Evolutionary conservation across 1,284 basidiomycete genomes (phyloP), one percentile per base, ranked within the genome.

Genomic region (Austroboletus olivaceoglutinosus): DNA sequence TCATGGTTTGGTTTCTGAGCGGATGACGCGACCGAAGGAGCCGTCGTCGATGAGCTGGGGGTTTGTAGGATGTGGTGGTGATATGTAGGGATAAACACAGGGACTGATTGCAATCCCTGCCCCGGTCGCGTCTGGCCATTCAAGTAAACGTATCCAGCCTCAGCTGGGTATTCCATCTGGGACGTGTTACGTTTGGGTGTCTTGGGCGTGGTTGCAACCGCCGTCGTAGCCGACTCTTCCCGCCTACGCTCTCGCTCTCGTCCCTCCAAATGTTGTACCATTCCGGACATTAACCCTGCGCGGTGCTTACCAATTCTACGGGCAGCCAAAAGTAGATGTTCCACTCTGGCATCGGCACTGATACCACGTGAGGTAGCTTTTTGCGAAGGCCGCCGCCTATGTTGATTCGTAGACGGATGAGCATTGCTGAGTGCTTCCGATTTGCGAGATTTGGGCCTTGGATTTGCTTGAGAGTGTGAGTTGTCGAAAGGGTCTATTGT

Each of bases 311-410:
- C 79, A 0, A 80, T 61, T 49, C 61, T 76, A 33, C 76, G 70
- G n/a, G 76, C 76, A 3, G 78, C 79, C 18, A 75, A 61, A 10
- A 80, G 63, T 18, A 81, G 62, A 52, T 76, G 76, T 52, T 80
- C 77, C 12, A 70, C 68, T 22, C 76, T 72, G 8, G 79, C 77
- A 50, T 80, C 79, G 4, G 73, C 64, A 29, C 73, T 68, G 2
- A 73, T 43, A 12, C 58, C 54, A 19, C 55, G 62, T 4, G 50
- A 54, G 9, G 29, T 12, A 7, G 43, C 40, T 40, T 65, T 70
- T 19, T 64, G 60, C 39, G 53, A 65, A 15, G 55, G 51, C 19
- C 63, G 64, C 5, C 62, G 64, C 52, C 56, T 70, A 18, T 55
- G 55, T 21, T 34, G n/a, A 30, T 49, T 58, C 3, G 47, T 36